Conservation (phyloP, 202 grass and related monocot species). For the Digitaria exilis region DNA sequence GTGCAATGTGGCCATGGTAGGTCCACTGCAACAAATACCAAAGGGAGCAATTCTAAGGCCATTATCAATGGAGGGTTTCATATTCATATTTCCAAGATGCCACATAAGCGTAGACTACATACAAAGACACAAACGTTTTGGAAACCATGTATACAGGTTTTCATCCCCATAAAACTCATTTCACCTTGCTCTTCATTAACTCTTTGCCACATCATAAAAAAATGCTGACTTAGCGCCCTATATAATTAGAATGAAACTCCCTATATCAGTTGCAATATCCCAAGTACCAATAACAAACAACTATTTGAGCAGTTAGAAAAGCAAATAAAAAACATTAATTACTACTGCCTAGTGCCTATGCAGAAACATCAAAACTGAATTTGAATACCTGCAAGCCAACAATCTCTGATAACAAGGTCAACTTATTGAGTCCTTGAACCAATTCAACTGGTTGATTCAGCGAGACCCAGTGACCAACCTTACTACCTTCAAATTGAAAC, state of each 20-base stretch:
- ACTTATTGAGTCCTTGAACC: conserved; percentile 74
- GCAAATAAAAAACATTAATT: not conserved
- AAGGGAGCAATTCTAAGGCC: not conserved
- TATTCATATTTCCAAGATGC: no score
- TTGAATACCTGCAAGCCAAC: conserved; percentile 86
- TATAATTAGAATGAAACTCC: no score
- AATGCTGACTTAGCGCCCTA: no score
- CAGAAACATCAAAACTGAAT: not conserved
- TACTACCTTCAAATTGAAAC: conserved; percentile 70
- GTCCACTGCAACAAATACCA: not conserved
- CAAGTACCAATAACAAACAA: not conserved
- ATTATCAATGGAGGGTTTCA: no score
- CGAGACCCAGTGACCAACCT: conserved; percentile 86
- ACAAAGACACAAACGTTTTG: no score
- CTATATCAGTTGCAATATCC: not conserved
- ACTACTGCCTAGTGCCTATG: not conserved
- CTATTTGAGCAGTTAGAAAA: not conserved
- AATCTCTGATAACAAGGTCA: conserved; percentile 77
- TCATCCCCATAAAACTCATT: no score
- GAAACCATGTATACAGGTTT: no score
- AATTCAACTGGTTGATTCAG: conserved; percentile 68
- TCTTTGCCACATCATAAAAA: no score
- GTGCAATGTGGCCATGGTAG: not conserved
- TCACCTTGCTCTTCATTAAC: no score
- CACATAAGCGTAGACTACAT: no score